These are phyloP conservation scores for Raphanus raphanistrum DNA, from an alignment of 345 rosid species.

Conservation along the genomic window DNA sequence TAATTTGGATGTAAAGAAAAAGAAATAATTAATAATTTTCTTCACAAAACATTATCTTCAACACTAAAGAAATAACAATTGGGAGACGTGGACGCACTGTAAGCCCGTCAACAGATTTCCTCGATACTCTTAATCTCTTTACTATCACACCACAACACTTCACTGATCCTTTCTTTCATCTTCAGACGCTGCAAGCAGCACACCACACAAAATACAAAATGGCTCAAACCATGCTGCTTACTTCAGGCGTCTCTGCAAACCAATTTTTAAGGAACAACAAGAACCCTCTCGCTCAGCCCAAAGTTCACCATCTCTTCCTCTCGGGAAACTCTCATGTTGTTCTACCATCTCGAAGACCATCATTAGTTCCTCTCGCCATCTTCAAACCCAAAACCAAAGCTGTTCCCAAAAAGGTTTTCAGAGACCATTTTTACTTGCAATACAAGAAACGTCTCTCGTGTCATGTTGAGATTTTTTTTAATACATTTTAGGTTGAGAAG, in stretches of 20 bases:
- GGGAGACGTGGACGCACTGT: slow-evolving; percentile 58
- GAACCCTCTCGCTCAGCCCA: slow-evolving; percentile 54
- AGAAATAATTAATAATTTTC: background rate
- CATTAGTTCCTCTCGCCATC: slow-evolving; percentile 59
- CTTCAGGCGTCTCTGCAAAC: slow-evolving; percentile 60
- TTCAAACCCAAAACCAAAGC: slow-evolving; percentile 91
- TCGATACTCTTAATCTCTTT: slow-evolving; percentile 35
- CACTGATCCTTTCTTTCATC: background rate
- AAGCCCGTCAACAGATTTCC: slow-evolving; percentile 49
- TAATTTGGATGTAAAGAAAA: background rate
- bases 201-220: slow-evolving; percentile 31
- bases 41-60: slow-evolving; percentile 40
- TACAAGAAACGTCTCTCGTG: background rate
- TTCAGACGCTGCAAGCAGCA: slow-evolving; percentile 11
- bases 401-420: slow-evolving; percentile 62
- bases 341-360: slow-evolving; percentile 26
- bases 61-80: background rate
- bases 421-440: background rate
- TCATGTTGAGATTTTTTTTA: background rate
- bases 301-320: slow-evolving; percentile 50
- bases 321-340: slow-evolving; percentile 35
- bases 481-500: slow-evolving; percentile 39
- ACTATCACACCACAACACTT: slow-evolving; percentile 45
- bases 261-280: slow-evolving; percentile 47
- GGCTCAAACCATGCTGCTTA: slow-evolving; percentile 89